A percentile compares a stretch with the other conserved stretches of the same genome.
These are phyloP conservation scores for Tremellales sp. DNA, from an alignment of 1,284 basidiomycete species.

Conservation along the genomic window DNA sequence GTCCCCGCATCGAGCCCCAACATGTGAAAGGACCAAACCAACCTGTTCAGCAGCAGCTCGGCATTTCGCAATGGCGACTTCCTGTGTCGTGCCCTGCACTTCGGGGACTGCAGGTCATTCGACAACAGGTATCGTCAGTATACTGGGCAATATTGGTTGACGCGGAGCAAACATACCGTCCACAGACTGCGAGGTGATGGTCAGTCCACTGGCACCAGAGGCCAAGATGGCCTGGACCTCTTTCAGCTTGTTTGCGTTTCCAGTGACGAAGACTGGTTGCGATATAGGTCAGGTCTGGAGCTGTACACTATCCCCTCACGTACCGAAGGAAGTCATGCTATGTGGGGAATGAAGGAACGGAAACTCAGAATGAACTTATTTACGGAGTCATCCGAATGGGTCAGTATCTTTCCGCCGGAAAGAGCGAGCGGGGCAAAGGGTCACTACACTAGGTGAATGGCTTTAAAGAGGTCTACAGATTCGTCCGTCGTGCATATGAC, in stretches of 20 bases:
- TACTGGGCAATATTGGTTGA: neutral
- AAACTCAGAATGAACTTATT: no score
- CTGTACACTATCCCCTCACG: no score
- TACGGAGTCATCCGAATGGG: no score
- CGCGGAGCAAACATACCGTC: constrained; percentile 33
- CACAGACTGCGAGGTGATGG: constrained; percentile 37
- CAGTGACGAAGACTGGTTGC: constrained; percentile 78
- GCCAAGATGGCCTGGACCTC: constrained; percentile 64
- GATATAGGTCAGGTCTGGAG: neutral
- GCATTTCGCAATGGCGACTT: constrained; percentile 88
- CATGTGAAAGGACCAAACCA: constrained; percentile 17
- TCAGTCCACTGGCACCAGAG: constrained; percentile 35
- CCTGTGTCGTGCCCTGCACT: constrained; percentile 85
- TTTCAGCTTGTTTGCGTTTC: constrained; percentile 87
- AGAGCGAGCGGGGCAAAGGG: no score
- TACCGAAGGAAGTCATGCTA: neutral
- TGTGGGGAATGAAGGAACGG: no score
- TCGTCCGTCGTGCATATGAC: no score
- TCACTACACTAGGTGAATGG: no score
- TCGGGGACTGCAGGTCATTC: constrained; percentile 66
- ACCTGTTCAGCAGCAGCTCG: constrained; percentile 75
- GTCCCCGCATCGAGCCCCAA: neutral
- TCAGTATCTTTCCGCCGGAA: no score
- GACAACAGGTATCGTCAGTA: constrained; percentile 4
- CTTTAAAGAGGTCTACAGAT: no score